Evolutionary conservation across 768 basidiomycete species (phyloP).

Genomic region (Galerina marginata): DNA sequence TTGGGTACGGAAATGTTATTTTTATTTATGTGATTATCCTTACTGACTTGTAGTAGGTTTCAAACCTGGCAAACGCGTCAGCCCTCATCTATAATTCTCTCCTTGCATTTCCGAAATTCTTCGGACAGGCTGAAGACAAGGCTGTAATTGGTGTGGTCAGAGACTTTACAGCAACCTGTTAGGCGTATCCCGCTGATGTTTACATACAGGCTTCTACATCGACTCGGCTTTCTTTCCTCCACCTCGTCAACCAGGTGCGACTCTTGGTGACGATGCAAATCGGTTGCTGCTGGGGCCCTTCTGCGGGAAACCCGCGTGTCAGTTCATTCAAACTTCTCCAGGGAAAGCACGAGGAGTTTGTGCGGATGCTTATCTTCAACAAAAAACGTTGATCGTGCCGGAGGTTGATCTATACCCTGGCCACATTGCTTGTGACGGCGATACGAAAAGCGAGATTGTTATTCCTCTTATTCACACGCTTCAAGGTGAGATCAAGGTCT

Average conservation of each 20-base stretch:
- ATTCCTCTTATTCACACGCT: constrained; percentile 64
- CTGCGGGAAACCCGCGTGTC: constrained; percentile 91
- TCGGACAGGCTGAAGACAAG: constrained; percentile 62
- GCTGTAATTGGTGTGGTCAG: constrained; percentile 94
- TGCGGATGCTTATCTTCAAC: constrained; percentile 72
- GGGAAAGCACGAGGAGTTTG: constrained; percentile 80
- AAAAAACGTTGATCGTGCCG: constrained; percentile 65
- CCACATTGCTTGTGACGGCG: constrained; percentile 93
- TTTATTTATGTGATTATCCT: background rate
- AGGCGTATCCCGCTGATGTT: background rate
- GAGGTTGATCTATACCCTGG: constrained; percentile 86
- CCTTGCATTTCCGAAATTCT: constrained; percentile 66
- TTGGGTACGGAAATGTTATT: constrained; percentile 61
- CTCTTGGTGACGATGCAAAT: constrained; percentile 25
- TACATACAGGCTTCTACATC: constrained; percentile 82
- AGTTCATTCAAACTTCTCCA: constrained; percentile 66
- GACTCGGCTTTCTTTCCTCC: constrained; percentile 64
- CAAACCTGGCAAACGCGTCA: constrained; percentile 87
- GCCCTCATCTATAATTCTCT: constrained; percentile 82
- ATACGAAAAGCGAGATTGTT: constrained; percentile 91
- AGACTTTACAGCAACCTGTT: constrained; percentile 5
- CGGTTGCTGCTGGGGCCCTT: constrained; percentile 81
- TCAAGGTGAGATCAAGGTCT: constrained; percentile 35
- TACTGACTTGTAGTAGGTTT: constrained; percentile 53
- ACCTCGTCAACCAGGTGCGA: constrained; percentile 33